A percentile compares a stretch with the other conserved stretches of the same genome.
Evolutionary conservation across 2,329 filamentous ascomycete species (phyloP).

Genomic region (Pochonia chlamydosporia): DNA sequence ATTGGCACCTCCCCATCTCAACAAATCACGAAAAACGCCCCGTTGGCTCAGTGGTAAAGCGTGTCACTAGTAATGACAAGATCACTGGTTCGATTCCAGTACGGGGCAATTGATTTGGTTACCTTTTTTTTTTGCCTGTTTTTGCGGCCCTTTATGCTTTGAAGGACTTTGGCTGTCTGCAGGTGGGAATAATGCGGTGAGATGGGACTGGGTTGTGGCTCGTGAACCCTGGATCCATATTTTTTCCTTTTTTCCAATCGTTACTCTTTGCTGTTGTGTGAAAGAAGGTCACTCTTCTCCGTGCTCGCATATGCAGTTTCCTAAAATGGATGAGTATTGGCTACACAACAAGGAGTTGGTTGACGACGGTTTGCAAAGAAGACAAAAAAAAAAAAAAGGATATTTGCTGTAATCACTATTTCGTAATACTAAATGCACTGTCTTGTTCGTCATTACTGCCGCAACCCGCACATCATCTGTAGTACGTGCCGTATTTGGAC

Average conservation of each 20-base stretch:
- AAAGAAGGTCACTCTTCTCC: too few relatives aligned
- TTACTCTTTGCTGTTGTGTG: too few relatives aligned
- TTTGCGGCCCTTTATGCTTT: background rate
- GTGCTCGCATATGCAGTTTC: too few relatives aligned
- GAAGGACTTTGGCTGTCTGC: too few relatives aligned
- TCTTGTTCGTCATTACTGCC: too few relatives aligned
- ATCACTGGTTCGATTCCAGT: conserved; percentile 30
- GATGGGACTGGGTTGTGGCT: background rate
- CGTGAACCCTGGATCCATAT: background rate
- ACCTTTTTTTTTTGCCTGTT: background rate
- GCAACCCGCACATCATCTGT: too few relatives aligned
- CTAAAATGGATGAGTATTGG: too few relatives aligned
- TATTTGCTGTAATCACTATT: background rate
- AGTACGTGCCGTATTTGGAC: conserved; percentile 34
- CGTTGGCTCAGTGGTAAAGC: conserved; percentile 31
- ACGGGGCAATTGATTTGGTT: conserved; percentile 16
- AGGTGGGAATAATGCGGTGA: too few relatives aligned
- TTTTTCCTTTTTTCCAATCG: background rate
- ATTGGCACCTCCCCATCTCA: background rate
- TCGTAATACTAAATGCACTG: background rate
- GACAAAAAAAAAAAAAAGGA: too few relatives aligned
- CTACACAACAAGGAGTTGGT: too few relatives aligned
- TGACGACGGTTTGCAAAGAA: too few relatives aligned
- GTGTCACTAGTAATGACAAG: conserved; percentile 31
- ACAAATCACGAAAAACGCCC: conserved; percentile 12